Base-by-base conservation (phyloP, 352 stramenopile species). In the Nothophytophthora sp. region DNA sequence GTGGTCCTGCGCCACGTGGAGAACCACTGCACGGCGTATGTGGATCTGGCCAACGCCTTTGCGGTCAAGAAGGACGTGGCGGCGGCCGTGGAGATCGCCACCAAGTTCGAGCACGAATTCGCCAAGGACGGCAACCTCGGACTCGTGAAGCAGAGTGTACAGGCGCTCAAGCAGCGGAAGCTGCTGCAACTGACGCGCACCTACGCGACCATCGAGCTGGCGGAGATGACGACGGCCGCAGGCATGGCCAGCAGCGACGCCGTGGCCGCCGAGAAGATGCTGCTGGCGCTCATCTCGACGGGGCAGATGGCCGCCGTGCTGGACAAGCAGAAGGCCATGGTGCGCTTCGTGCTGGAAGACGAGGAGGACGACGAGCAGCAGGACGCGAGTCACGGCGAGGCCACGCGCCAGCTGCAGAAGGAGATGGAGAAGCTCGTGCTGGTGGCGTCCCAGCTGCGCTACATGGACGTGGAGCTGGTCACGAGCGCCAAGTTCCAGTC, bases 401-500 rank as follows among this genome's bases (percentile, higher is more conserved):
- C 70, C 20, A 86, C 85, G 45, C 55, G 46, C 40, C 66, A 61
- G 23, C 55, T 93, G 18, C 74, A 91, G 53, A 32, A 56, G n/a
- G 82, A 90, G 50, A 88, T 93, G 76, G 70, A 89, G 36, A 87
- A 81, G 59, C 63, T 93, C 19, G 61, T 90, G 44, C 30, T 72
- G 27, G 74, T 93, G 28, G 77, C 82, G 13, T 60, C 69, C n/a
- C 77, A 89, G 50, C 58, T 90, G 41, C 78, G 79, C n/a, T 55
- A 63, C 35, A 84, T 93, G 72, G 82, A 93, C 54, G 70, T 77
- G n/a, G 82, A 93, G 56, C 63, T 93, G 15, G 78, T 93, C 4
- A 90, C 80, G 51, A 90, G 81, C 49, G 46, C 71, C 50, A 90
- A 91, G 52, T 93, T 93, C 57, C 78, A 91, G 57, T 74, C 60